phyloP scores from a whole-genome alignment of 2,329 filamentous ascomycete genomes.

The Colletotrichum eleusines region DNA sequence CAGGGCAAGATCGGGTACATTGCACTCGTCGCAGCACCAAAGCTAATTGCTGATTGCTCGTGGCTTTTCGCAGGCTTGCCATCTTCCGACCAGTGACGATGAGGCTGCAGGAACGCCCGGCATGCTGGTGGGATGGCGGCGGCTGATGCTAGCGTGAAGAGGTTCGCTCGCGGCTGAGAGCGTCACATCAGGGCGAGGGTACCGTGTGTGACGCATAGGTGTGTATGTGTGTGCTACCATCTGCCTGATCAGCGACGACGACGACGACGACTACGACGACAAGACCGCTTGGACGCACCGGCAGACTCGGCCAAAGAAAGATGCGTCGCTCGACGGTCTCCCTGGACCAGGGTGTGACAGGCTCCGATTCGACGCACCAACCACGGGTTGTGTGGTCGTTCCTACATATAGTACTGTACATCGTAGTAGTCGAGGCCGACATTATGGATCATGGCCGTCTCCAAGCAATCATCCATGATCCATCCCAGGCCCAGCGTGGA shows the following conservation, averaged over 20 bases:
- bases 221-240: slow-evolving; percentile 14
- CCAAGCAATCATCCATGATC: background rate
- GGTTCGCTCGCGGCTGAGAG: background rate
- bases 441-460: slow-evolving; percentile 10
- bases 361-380: slow-evolving; percentile 27
- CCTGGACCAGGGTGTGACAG: slow-evolving; percentile 12
- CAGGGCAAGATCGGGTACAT: background rate
- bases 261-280: slow-evolving; percentile 4
- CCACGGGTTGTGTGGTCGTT: slow-evolving; percentile 1
- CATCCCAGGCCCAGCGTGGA: slow-evolving; percentile 3
- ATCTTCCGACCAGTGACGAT: slow-evolving; percentile 30
- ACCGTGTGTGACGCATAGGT: slow-evolving; percentile 26
- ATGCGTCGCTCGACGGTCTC: slow-evolving; percentile 6
- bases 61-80: slow-evolving; percentile 16
- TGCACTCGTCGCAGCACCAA: background rate
- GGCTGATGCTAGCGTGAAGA: background rate
- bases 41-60: background rate
- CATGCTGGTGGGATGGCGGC: slow-evolving; percentile 1
- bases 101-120: slow-evolving; percentile 37
- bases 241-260: slow-evolving; percentile 28
- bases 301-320: slow-evolving; percentile 27
- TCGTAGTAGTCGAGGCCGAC: background rate
- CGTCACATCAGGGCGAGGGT: background rate
- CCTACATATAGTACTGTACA: no score
- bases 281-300: background rate